Base-by-base conservation (phyloP, 2,329 filamentous ascomycete species). In the Alternaria sp. region DNA sequence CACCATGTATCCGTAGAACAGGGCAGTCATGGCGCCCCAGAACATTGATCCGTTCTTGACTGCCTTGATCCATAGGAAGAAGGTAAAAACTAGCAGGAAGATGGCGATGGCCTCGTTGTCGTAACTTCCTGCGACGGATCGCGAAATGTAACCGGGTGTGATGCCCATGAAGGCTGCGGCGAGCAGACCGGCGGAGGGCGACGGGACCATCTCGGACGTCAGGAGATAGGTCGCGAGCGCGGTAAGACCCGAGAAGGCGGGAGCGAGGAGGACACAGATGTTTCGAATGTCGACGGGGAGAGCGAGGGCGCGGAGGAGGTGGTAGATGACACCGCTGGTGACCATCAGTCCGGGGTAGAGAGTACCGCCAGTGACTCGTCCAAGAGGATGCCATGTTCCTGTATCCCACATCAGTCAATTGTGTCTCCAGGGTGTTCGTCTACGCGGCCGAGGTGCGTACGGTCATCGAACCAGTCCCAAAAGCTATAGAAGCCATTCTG, bases 1-100 rank as follows among this genome's bases (percentile, higher is more conserved):
- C 65, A 99, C 95, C 95, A 99, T 99, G 87, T 99, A 99, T 74
- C 95, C 95, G 80, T 99, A 99, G 82, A 96, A 98, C 54, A 99
- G 85, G 41, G 95, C 95, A 70, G 93, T 95, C 63, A 97, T 84
- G 36, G 92, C 93, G 70, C 93, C 94, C 94, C 94, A 99, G 80
- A 97, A 91, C 78, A 96, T 93, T 50, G 95, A 98, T 26, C 95
- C 95, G 58, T 93, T 86, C 84, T 99, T 99, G 69, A 99, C 85
- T 21, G 95, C 92, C 85, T 98, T 98, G 82, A 99, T 97, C 95
- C 95, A 99, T 52, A 99, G 87, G 81, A 89, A 99, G 81, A 99
- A 99, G 77, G 95, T 99, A 79, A 97, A 97, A 66, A 99, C 95
- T 31, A 99, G 86, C 70, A 99, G 84, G 84, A 99, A 99, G 77